Evolutionary conservation across 192 early-diverging fungal genomes (phyloP).

Genomic region (Fimicolochytrium jonesii): DNA sequence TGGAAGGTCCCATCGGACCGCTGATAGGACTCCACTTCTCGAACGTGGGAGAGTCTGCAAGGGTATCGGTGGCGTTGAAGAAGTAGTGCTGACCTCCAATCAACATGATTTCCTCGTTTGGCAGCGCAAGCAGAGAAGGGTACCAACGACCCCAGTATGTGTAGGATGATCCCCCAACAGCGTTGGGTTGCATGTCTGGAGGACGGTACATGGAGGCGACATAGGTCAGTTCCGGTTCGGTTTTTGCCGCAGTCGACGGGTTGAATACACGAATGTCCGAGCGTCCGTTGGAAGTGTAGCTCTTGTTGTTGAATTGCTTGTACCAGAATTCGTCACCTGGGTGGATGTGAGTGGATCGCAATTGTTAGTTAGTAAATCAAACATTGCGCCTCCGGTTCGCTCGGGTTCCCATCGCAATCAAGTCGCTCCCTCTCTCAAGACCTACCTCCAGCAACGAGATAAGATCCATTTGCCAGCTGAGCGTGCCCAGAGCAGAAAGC

Average conservation of each 20-base stretch:
- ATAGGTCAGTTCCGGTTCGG: too few relatives aligned
- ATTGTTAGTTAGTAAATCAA: too few relatives aligned
- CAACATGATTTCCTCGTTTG: slow-evolving; percentile 10
- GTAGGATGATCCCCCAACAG: too few relatives aligned
- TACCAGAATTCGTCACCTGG: slow-evolving; percentile 17
- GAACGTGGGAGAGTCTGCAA: neutral
- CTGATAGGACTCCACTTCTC: slow-evolving; percentile 14
- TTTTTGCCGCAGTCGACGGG: neutral
- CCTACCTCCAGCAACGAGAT: slow-evolving; percentile 6
- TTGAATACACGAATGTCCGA: slow-evolving; percentile 12
- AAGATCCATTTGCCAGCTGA: slow-evolving; percentile 12
- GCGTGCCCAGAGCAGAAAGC: slow-evolving; percentile 19
- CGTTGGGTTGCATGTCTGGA: neutral
- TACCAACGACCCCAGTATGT: slow-evolving; percentile 17
- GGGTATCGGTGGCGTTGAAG: slow-evolving; percentile 1
- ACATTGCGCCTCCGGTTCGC: too few relatives aligned
- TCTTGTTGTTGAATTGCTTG: neutral
- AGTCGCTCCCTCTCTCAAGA: too few relatives aligned
- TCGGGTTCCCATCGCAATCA: too few relatives aligned
- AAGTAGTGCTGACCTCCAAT: slow-evolving; percentile 10
- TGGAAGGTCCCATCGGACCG: slow-evolving; percentile 2
- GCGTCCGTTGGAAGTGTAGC: slow-evolving; percentile 15
- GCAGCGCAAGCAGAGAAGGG: slow-evolving; percentile 10
- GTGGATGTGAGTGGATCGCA: too few relatives aligned
- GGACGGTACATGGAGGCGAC: neutral